Conservation (phyloP, 179 eudicot genomes). For the Spinacia oleracea region DNA sequence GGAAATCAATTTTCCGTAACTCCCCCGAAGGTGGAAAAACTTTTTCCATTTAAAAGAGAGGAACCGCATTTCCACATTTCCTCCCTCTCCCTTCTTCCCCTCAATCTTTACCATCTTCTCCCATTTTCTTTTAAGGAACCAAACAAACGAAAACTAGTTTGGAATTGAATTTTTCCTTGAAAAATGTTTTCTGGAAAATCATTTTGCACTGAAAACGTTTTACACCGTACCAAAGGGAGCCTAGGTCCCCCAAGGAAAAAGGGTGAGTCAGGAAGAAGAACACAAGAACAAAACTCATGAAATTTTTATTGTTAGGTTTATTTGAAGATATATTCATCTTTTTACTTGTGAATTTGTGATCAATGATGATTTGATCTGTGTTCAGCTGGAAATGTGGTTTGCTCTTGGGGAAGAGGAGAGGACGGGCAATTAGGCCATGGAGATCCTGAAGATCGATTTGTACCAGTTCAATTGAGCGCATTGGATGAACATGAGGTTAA, state of each 20-base stretch:
- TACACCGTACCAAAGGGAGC: too few relatives aligned
- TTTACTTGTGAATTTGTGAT: neutral
- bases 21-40: too few relatives aligned
- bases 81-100: too few relatives aligned
- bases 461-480: slow-evolving; percentile 79
- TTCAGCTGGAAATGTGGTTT: slow-evolving; percentile 79
- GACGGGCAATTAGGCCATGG: slow-evolving; percentile 97
- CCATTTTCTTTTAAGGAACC: too few relatives aligned
- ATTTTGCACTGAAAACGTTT: too few relatives aligned
- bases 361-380: neutral
- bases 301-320: neutral
- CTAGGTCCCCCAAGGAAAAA: neutral
- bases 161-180: too few relatives aligned
- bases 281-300: neutral
- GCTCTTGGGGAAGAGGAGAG: slow-evolving; percentile 99
- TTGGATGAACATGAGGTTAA: slow-evolving; percentile 70
- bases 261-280: neutral
- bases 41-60: too few relatives aligned
- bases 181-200: too few relatives aligned
- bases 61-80: too few relatives aligned
- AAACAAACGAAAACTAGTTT: too few relatives aligned
- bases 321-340: neutral
- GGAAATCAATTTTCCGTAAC: too few relatives aligned
- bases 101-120: too few relatives aligned
- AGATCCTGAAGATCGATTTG: slow-evolving; percentile 85